Percentiles rank a stretch among this genome's conserved stretches.
phyloP scores from a whole-genome alignment of 75 land plant genomes.

The Pseudotsuga menziesii region DNA sequence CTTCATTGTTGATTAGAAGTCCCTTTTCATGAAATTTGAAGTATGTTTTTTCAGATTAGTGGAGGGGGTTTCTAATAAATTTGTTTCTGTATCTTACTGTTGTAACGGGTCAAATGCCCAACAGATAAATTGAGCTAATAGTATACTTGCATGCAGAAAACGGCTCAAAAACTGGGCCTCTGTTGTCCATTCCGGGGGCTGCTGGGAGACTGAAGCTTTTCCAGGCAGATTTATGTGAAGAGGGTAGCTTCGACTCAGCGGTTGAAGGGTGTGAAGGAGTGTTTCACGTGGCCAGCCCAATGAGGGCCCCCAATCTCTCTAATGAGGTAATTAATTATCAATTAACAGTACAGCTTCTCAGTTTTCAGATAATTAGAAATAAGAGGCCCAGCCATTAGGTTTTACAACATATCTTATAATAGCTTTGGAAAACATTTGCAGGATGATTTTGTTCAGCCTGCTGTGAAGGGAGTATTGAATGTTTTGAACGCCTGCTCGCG shows the following conservation, averaged over 20 bases:
- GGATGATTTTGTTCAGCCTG: neutral
- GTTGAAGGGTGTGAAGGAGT: constrained; percentile 30
- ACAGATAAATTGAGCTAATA: too few species aligned
- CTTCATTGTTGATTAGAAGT: too few species aligned
- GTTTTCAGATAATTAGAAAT: too few species aligned
- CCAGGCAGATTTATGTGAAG: constrained; percentile 29
- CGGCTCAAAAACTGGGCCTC: constrained; percentile 14
- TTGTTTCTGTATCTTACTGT: too few species aligned
- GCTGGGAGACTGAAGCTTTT: constrained; percentile 16
- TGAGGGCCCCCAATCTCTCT: neutral
- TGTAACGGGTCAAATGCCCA: too few species aligned
- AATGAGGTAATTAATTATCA: too few species aligned
- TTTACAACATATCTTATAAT: too few species aligned
- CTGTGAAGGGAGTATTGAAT: neutral
- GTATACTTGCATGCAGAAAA: constrained; percentile 8
- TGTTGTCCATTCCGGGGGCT: constrained; percentile 23
- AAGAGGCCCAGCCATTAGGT: too few species aligned
- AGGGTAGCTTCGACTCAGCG: constrained; percentile 8
- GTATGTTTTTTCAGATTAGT: too few species aligned
- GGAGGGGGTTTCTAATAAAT: too few species aligned
- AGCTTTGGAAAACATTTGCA: neutral
- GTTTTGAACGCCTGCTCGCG: neutral
- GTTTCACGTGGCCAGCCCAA: constrained; percentile 26
- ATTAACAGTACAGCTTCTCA: too few species aligned
- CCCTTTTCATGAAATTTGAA: too few species aligned